Base-by-base conservation (phyloP, 75 land plant genomes). In the Chamaecyparis obtusa region DNA sequence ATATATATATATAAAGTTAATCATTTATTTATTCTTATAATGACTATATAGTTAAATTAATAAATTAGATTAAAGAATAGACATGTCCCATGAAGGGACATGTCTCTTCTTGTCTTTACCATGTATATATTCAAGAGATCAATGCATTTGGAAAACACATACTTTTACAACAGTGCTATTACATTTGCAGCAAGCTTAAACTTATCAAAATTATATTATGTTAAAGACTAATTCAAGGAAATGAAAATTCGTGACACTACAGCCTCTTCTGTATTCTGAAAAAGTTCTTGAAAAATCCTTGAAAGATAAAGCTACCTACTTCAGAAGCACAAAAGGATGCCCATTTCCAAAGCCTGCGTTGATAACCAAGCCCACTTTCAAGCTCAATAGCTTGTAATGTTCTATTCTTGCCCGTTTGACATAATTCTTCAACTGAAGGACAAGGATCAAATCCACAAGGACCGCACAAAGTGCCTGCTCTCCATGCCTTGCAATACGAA, bases 251-350 rank as follows among this genome's bases (percentile, higher is more conserved):
- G 83, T 21, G 17, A 80, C 48, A 21, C 21, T 10, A 43, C n/a
- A 9, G 39, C 44, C n/a, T 21, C n/a, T 80, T 80, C 46, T 5
- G 9, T n/a, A 36, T 80, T 5, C 44, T 43, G 37, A 11, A 80
- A 43, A 80, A 39, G 43, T 2, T 9, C 43, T 43, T 9, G 2
- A 15, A 79, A 48, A 3, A 35, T 5, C 33, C 16, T 16, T 5
- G 30, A 78, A 86, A 15, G 33, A 48, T 86, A 19, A 86, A 86
- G 41, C 36, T 82, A 81, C 84, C 6, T 92, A 97, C 99, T 94
- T 97, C 99, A 67, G 99, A 98, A 55, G 99, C 97, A 92, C 94
- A 94, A 90, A 87, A 97, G n/a, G 92, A 95, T 55, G 99, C 95
- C 99, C 99, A 97, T 92, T 92, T 96, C 99, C 97, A 96, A 85